These are phyloP conservation scores for Pseudocohnilembus persalinus DNA, from an alignment of 169 alveolate species.

Conservation along the genomic window DNA sequence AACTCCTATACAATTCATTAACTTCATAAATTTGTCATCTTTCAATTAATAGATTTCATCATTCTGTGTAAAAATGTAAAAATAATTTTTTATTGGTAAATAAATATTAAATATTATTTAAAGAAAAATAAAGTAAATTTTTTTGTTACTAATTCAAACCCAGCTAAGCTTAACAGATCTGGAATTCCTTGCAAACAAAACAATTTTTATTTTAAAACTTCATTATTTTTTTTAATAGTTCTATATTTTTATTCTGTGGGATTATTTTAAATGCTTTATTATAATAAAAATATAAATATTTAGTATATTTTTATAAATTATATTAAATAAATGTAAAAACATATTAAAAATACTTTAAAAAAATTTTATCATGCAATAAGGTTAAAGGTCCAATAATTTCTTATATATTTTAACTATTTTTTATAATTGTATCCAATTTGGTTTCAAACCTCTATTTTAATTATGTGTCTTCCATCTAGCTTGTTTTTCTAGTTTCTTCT, in stretches of 20 bases:
- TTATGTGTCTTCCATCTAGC: not conserved
- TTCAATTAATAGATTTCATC: not conserved
- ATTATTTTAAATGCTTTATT: not conserved
- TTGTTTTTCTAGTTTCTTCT: not conserved
- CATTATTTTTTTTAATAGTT: not conserved
- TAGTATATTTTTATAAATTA: no score
- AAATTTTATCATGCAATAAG: not conserved
- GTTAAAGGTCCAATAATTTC: not conserved
- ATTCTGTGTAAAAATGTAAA: no score
- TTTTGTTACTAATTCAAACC: not conserved
- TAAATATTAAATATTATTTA: no score
- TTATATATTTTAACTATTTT: no score
- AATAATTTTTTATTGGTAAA: not conserved
- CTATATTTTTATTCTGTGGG: not conserved
- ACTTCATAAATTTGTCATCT: not conserved
- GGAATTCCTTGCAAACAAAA: not conserved
- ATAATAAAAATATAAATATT: no score
- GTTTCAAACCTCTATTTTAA: no score
- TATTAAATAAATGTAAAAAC: no score
- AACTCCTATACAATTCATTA: not conserved
- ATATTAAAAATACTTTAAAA: not conserved
- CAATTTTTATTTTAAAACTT: not conserved
- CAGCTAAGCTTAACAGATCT: not conserved
- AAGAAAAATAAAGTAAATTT: not conserved
- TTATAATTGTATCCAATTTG: not conserved